These are phyloP conservation scores for Pelargonium nanum DNA, from an alignment of 345 rosid species.

Conservation along the genomic window DNA sequence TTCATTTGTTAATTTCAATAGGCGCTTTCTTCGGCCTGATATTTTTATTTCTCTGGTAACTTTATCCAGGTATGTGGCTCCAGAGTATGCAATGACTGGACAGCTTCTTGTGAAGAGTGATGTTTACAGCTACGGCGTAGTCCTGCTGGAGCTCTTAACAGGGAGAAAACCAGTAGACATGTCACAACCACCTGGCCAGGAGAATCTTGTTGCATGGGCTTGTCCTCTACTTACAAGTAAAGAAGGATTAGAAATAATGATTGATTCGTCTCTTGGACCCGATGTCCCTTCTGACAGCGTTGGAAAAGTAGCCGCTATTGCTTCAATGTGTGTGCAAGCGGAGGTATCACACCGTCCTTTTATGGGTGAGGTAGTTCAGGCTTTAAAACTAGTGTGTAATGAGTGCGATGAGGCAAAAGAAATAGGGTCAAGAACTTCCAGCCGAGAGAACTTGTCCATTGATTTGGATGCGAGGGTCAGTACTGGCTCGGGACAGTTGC, in stretches of 20 bases:
- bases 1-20: too few species aligned
- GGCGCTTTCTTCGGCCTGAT: background rate
- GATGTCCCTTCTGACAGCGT: conserved; percentile 66
- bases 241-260: conserved; percentile 62
- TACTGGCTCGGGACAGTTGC: conserved; percentile 34
- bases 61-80: conserved; percentile 74
- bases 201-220: conserved; percentile 88
- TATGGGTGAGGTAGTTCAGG: conserved; percentile 99
- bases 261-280: conserved; percentile 57
- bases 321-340: conserved; percentile 93
- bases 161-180: conserved; percentile 91
- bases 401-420: conserved; percentile 82
- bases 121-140: conserved; percentile 97
- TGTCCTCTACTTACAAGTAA: conserved; percentile 64
- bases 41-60: background rate
- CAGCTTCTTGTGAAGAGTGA: conserved; percentile 98
- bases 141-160: conserved; percentile 81
- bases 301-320: conserved; percentile 84
- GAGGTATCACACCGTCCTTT: conserved; percentile 95
- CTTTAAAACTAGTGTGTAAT: conserved; percentile 73
- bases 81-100: conserved; percentile 98
- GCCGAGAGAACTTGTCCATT: conserved; percentile 34
- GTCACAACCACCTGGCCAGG: conserved; percentile 82
- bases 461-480: conserved; percentile 39
- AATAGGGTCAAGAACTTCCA: conserved; percentile 40